Percentiles rank a stretch among this genome's conserved stretches.
phyloP scores from a whole-genome alignment of 257 asterid species.

The Solanum acaule region DNA sequence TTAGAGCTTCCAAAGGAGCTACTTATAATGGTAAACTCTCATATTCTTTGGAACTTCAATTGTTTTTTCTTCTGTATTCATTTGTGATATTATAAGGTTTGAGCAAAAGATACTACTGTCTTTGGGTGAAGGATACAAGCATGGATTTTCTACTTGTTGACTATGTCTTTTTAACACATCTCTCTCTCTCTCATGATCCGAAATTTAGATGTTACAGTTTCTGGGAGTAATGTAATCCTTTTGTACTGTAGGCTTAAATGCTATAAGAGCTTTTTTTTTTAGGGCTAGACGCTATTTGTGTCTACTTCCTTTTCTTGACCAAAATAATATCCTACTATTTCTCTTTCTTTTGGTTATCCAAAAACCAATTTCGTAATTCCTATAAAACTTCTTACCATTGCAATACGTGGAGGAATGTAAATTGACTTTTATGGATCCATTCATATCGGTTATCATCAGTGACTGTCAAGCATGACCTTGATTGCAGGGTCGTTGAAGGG shows the following conservation, averaged over 20 bases:
- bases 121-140: neutral
- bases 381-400: neutral
- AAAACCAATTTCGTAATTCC: neutral
- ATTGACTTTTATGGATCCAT: neutral
- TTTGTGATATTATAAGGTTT: neutral
- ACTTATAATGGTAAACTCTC: slow-evolving; percentile 55
- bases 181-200: neutral
- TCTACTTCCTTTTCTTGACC: neutral
- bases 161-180: neutral
- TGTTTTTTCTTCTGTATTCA: neutral
- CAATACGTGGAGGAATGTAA: neutral
- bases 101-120: neutral
- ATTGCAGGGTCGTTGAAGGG: neutral
- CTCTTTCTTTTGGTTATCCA: neutral
- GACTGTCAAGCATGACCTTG: neutral
- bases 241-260: neutral
- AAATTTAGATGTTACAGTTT: neutral
- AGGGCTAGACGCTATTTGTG: neutral
- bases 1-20: slow-evolving; percentile 90
- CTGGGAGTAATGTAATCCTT: neutral
- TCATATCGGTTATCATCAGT: neutral
- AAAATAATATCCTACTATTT: neutral
- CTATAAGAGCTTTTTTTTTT: neutral
- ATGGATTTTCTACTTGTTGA: neutral
- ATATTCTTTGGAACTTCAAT: neutral